Percentiles rank a stretch among this genome's conserved stretches.
Conservation (phyloP, 495 filamentous ascomycete species). For the Hypoxylon cercidicola region DNA sequence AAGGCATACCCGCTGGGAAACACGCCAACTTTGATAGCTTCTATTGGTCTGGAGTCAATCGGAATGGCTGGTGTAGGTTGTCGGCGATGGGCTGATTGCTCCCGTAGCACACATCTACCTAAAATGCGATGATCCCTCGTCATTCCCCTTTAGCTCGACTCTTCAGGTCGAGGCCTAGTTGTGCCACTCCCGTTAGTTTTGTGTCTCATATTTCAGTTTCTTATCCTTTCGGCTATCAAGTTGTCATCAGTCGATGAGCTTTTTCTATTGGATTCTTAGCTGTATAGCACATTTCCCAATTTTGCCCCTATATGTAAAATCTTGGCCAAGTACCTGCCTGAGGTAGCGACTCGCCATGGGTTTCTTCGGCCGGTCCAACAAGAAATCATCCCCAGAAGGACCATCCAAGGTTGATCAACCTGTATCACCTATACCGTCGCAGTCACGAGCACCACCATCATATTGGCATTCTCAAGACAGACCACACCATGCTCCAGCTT, state of each 20-base stretch:
- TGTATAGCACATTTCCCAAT: slow-evolving; percentile 4
- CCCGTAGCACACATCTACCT: slow-evolving; percentile 36
- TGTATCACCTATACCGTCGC: slow-evolving; percentile 30
- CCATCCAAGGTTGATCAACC: slow-evolving; percentile 35
- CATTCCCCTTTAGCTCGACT: slow-evolving; percentile 23
- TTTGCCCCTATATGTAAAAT: slow-evolving; percentile 12
- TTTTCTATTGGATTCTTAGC: slow-evolving; percentile 22
- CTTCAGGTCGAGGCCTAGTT: slow-evolving; percentile 21
- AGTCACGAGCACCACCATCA: slow-evolving; percentile 27
- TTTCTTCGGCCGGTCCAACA: slow-evolving; percentile 58
- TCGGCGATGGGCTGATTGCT: slow-evolving; percentile 30
- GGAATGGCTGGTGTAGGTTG: slow-evolving; percentile 23
- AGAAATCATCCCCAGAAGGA: slow-evolving; percentile 46
- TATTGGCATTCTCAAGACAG: slow-evolving; percentile 39
- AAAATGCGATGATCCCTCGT: slow-evolving; percentile 35
- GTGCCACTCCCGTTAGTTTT: slow-evolving; percentile 13
- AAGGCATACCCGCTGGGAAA: slow-evolving; percentile 55
- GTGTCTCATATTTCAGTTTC: slow-evolving; percentile 20
- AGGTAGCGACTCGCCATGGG: slow-evolving; percentile 49
- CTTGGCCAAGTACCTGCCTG: neutral
- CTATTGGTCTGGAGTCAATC: slow-evolving; percentile 28
- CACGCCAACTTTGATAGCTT: slow-evolving; percentile 35
- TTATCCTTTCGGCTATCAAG: slow-evolving; percentile 10
- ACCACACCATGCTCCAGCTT: slow-evolving; percentile 34
- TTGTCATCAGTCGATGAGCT: slow-evolving; percentile 19